Evolutionary conservation across 106 monocot genomes (phyloP).

Genomic region (Acorus calamus): DNA sequence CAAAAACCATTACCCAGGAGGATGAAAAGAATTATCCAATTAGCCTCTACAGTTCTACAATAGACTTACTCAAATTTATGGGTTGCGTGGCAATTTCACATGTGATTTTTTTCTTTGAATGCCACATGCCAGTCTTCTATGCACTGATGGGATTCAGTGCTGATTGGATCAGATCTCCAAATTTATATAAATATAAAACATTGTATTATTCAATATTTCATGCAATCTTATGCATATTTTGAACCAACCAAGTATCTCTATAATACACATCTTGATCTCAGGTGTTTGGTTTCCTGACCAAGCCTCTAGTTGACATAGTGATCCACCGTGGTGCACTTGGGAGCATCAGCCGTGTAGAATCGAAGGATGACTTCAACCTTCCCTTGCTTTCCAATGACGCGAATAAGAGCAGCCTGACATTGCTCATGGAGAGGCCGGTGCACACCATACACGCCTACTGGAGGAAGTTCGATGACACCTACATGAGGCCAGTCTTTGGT

Average conservation of each 20-base stretch:
- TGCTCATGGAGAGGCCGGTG: conserved; percentile 51
- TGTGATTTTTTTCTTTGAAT: too few relatives aligned
- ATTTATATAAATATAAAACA: too few relatives aligned
- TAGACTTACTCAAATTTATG: too few relatives aligned
- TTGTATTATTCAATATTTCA: too few relatives aligned
- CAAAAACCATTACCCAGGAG: too few relatives aligned
- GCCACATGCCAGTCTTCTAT: too few relatives aligned
- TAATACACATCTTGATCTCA: conserved; percentile 8
- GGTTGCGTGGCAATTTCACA: too few relatives aligned
- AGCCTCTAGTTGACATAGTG: conserved; percentile 34
- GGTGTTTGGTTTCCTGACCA: conserved; percentile 68
- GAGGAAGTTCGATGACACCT: conserved; percentile 73
- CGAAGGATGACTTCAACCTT: conserved; percentile 32
- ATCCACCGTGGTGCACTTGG: conserved; percentile 24
- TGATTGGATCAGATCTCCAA: too few relatives aligned
- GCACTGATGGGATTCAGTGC: too few relatives aligned
- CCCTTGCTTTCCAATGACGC: conserved; percentile 21
- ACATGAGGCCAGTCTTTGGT: conserved; percentile 76
- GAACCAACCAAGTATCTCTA: neutral
- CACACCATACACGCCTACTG: conserved; percentile 65
- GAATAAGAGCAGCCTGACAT: conserved; percentile 28
- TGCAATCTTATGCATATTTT: neutral
- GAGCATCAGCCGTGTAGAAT: neutral
- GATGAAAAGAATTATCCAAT: too few relatives aligned
- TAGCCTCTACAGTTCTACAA: too few relatives aligned